phyloP scores from a whole-genome alignment of 2,329 filamentous ascomycete species.

The Botrytis deweyae region DNA sequence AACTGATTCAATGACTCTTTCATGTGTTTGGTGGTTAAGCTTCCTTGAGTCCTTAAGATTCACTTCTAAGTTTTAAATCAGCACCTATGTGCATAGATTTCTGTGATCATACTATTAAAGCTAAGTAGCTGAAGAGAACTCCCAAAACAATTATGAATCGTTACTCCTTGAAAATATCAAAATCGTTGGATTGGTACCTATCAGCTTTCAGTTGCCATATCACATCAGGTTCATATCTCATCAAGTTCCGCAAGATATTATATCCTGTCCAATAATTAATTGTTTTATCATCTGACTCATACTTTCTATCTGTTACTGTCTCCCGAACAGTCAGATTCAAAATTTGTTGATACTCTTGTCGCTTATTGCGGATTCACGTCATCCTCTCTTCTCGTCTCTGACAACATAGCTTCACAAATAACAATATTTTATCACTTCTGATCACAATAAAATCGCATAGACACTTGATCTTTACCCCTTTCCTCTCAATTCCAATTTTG shows the following conservation, averaged over 20 bases:
- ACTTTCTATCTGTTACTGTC: neutral
- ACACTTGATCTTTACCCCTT: neutral
- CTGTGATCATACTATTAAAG: neutral
- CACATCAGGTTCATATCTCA: neutral
- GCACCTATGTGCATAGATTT: neutral
- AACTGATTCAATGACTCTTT: neutral
- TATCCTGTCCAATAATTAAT: fast-evolving
- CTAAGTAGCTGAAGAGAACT: neutral
- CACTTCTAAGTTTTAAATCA: neutral
- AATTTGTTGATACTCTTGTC: neutral
- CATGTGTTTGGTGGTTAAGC: neutral
- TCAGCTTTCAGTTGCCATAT: neutral
- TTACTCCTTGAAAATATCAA: neutral
- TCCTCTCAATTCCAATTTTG: fast-evolving
- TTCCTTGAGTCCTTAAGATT: neutral
- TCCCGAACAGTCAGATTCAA: neutral
- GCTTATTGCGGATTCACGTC: neutral
- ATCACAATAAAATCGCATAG: neutral
- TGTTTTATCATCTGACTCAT: neutral
- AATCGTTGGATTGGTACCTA: neutral
- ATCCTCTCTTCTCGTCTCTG: neutral
- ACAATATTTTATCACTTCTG: neutral
- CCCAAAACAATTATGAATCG: neutral
- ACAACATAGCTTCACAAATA: neutral
- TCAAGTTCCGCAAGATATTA: neutral